phyloP scores from a whole-genome alignment of 805 yeast genomes.

The Dipodascus albidus region DNA sequence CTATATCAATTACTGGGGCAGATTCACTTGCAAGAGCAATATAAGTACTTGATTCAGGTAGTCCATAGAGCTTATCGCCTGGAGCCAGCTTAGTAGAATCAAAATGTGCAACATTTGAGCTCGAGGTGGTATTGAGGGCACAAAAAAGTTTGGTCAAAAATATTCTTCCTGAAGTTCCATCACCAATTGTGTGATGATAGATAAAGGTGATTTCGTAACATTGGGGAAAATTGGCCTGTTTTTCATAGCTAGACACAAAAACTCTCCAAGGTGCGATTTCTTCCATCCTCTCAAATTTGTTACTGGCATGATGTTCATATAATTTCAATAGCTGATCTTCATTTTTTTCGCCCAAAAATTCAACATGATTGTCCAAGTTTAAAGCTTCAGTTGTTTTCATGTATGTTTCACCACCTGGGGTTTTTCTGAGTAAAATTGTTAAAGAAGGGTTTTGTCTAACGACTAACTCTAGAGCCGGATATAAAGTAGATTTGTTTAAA shows the following conservation, averaged over 20 bases:
- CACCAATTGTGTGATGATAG: slow-evolving; percentile 5
- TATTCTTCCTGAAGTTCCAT: slow-evolving; percentile 5
- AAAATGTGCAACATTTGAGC: not conserved
- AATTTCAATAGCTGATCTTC: not conserved
- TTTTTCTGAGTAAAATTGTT: not conserved
- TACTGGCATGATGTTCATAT: not conserved
- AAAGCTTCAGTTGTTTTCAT: not conserved
- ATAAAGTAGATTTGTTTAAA: not conserved
- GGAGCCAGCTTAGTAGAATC: not conserved
- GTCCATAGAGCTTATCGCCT: not conserved
- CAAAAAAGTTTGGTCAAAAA: not conserved
- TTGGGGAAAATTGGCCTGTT: not conserved
- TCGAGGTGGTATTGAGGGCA: not conserved
- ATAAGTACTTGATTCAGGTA: no score
- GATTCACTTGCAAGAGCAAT: not conserved
- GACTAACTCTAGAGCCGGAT: not conserved
- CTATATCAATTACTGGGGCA: not conserved
- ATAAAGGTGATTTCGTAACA: not conserved
- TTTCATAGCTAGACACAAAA: not conserved
- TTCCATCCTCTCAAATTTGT: not conserved
- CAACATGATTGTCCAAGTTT: not conserved
- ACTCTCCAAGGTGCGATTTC: not conserved
- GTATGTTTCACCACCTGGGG: not conserved
- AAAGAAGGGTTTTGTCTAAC: not conserved
- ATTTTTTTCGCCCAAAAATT: not conserved